Base-by-base conservation (phyloP, 768 basidiomycete genomes). In the Lactarius tabidus region DNA sequence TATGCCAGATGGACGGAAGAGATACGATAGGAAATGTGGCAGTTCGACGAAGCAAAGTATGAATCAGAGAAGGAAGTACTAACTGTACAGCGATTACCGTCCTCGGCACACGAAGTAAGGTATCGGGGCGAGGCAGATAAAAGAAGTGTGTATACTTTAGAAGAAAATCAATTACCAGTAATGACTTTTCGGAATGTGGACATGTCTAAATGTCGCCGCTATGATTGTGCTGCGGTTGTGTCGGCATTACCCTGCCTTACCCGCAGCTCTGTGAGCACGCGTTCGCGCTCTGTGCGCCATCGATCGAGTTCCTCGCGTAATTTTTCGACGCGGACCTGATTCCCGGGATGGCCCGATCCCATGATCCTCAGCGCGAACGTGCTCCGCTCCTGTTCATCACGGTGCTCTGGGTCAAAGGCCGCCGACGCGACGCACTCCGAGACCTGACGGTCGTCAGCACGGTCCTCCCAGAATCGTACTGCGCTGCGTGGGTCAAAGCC, bases 401-500 rank as follows among this genome's bases (percentile, higher is more conserved):
- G 53, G 70, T 69, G 39, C 71, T 70, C 36, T 77, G 78, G 33
- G 77, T 71, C 60, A 52, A 45, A 39, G 26, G 38, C 51, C 20
- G 60, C 65, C 6, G 60, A 66, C 20, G 65, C 65, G 56, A 66
- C 38, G 74, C 85, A 86, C 65, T 88, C 84, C 10, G 78, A 71
- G 28, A 62, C 75, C 36, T 75, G 71, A 48, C 75, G 69, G 14
- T 62, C 62, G 28, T 79, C 77, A 28, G 79, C 75, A 54, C 86
- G 80, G 48, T 78, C 75, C 72, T 93, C 86, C 92, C 95, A 98
- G 74, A 97, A 96, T 17, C 77, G 79, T 52, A 95, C 81, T 8
- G 96, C 91, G 54, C 80, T 79, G 39, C 88, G 84, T 3, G 95
- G 91, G 76, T 97, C 93, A 72, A 90, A 98, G 6, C 94, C 93